Percentiles rank a stretch among this genome's conserved stretches.
These are phyloP conservation scores for Casaregolazyma lundiana DNA, from an alignment of 1,139 yeast species.

Conservation along the genomic window DNA sequence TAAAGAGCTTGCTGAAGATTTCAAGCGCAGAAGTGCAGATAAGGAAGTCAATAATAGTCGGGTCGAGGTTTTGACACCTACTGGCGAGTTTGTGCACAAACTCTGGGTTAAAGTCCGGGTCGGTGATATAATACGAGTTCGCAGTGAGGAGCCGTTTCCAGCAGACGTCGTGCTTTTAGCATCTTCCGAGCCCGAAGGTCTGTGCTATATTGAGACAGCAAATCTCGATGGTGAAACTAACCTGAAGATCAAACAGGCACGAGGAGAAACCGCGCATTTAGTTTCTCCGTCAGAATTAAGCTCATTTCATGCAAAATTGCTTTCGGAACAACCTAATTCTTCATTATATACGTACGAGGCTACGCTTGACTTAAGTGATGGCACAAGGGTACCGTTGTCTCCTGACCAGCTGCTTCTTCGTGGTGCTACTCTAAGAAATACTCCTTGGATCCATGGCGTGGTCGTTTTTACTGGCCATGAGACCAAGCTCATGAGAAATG, in stretches of 20 bases:
- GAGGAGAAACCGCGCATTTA: conserved; percentile 67
- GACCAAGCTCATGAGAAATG: conserved; percentile 96
- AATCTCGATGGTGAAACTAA: conserved; percentile 98
- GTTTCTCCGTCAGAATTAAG: conserved; percentile 65
- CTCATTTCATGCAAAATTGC: conserved; percentile 50
- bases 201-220: conserved; percentile 96
- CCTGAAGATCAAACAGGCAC: conserved; percentile 87
- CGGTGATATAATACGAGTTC: conserved; percentile 84
- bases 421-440: conserved; percentile 93
- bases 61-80: conserved; percentile 61
- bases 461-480: conserved; percentile 97
- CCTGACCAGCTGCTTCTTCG: conserved; percentile 90
- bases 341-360: conserved; percentile 95
- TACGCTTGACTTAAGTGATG: conserved; percentile 53
- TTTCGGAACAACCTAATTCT: conserved; percentile 92
- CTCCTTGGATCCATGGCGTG: conserved; percentile 92
- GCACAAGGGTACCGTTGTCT: conserved; percentile 59
- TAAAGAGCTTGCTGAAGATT: conserved; percentile 86
- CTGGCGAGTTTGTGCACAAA: conserved; percentile 56
- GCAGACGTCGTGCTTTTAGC: conserved; percentile 83
- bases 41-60: conserved; percentile 79
- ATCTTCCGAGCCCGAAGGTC: conserved; percentile 96
- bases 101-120: conserved; percentile 88
- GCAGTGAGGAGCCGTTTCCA: conserved; percentile 88
- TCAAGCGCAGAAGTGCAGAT: conserved; percentile 85